phyloP scores from a whole-genome alignment of 495 filamentous ascomycete species.

The Penicillium diatomitis region DNA sequence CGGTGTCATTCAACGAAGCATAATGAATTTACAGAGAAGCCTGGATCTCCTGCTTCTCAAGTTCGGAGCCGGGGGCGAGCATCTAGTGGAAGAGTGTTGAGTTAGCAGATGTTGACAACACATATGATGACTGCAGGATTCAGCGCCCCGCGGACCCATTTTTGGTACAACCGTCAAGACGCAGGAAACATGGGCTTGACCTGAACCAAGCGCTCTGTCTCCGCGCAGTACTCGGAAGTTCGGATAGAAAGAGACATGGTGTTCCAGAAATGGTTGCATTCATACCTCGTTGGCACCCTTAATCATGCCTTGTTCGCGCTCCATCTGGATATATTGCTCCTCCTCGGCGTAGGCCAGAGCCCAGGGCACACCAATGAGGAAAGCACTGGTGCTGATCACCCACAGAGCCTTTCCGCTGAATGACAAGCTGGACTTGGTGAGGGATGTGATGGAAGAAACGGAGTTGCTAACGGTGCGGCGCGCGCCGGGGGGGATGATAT shows the following conservation, averaged over 20 bases:
- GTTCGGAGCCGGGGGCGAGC: slow-evolving; percentile 35
- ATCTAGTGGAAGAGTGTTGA: slow-evolving; percentile 20
- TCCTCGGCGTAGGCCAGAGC: slow-evolving; percentile 89
- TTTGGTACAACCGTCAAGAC: not conserved
- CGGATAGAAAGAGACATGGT: not conserved
- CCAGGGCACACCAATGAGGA: slow-evolving; percentile 88
- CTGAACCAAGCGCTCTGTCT: too few species aligned
- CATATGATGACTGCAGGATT: not conserved
- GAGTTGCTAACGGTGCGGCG: slow-evolving; percentile 59
- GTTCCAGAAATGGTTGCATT: slow-evolving; percentile 1
- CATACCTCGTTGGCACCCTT: slow-evolving; percentile 64
- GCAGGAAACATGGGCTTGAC: not conserved
- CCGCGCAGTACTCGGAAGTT: too few species aligned
- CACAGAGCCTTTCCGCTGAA: slow-evolving; percentile 78
- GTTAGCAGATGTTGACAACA: slow-evolving; percentile 4
- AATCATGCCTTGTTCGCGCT: slow-evolving; percentile 94
- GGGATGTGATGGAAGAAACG: slow-evolving; percentile 45
- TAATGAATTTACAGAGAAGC: slow-evolving; percentile 34
- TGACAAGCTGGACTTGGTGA: slow-evolving; percentile 51
- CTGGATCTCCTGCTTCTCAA: slow-evolving; percentile 29
- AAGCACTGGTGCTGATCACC: slow-evolving; percentile 75
- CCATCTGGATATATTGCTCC: slow-evolving; percentile 91
- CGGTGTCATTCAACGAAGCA: slow-evolving; percentile 12
- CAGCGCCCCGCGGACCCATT: too few species aligned
- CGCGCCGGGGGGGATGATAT: slow-evolving; percentile 80